Evolutionary conservation across 306 rosid species (phyloP), one percentile per base, ranked within the genome.

Genomic region (Dalbergia cultrata): DNA sequence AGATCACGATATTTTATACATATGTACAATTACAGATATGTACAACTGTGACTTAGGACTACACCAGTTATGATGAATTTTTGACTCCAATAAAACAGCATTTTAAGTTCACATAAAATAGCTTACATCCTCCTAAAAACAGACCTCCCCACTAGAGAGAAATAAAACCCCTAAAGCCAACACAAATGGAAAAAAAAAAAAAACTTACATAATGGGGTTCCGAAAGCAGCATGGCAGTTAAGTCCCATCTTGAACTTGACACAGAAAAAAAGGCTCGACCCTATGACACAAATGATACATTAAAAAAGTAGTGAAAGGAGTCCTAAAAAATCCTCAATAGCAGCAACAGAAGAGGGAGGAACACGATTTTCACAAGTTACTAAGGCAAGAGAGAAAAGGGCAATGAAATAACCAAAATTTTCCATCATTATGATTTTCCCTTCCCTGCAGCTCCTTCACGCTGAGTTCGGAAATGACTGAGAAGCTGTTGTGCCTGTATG

Each of bases 401-500:
- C 75, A 68, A 83, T 47, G 34, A 70, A 78, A 75, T 72, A 79
- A 85, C 76, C 81, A 77, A 84, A 74, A 57, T 67, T 78, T 61
- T 66, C 79, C 80, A 57, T 63, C 88, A 76, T 91, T 80, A 92
- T 49, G 85, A 85, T 80, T 86, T 91, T 61, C 88, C 90, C 88
- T 90, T 94, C 75, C 93, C 97, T n/a, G 80, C 61, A 5, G 84
- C 83, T 74, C 90, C 98, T 82, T 91, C 93, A 26, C 97, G 90
- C 85, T 94, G 97, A 81, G 73, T 92, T 60, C 98, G 93, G 81
- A 94, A 94, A 86, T 92, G 97, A 81, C 97, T 88, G 60, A 94
- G 97, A 84, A 94, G 95, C 79, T 94, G 98, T 50, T 88, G 98
- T 68, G 97, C 98, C 98, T 94, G 91, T 90, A 88, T 67, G 77